Base-by-base conservation (phyloP, 495 filamentous ascomycete genomes). In the Aspergillus cristatus region DNA sequence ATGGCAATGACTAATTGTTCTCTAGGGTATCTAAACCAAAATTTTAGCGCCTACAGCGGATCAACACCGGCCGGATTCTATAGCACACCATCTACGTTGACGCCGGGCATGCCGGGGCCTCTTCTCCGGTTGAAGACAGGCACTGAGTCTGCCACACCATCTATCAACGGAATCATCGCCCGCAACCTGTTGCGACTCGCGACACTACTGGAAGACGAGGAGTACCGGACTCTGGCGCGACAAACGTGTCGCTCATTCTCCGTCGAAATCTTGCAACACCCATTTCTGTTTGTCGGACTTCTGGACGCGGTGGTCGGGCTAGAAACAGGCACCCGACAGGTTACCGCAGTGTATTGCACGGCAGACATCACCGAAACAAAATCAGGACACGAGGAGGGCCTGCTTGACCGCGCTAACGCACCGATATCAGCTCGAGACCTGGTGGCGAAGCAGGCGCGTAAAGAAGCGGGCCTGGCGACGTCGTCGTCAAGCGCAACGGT, bases 71-170 rank as follows among this genome's bases (percentile, higher is more conserved):
- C 81, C 18, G 91, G 79, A 29, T 98, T 94, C 68, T 98, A 90
- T 64, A 86, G 81, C n/a, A 95, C 87, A 7, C 70, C 75, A 7
- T 63, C 71, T 2, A 68, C 59, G 17, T 53, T 65, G 45, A 75
- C 80, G 7, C 71, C 81, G 11, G 78, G 88, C 45, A 74, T 81
- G 16, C 74, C 81, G 1, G 77, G 86, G 41, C 76, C 86, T 14
- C 79, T 98, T 37, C 74, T 97, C 15, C 79, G 91, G 6, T 70
- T 95, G 38, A 98, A 98, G 63, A 84, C 85, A 38, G 91, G 86
- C 34, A 94, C 95, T 65, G 91, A 98, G 57, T 82, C 81, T 25
- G 81, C 84, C 12, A 82, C 87, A 35, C 93, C 91, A 1, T 90
- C 84, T 1, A 79, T 85, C 16, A 98, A 98, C 50, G 88, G 85